Evolutionary conservation across 495 filamentous ascomycete genomes (phyloP).

Genomic region (Aspergillus bertholletiae): DNA sequence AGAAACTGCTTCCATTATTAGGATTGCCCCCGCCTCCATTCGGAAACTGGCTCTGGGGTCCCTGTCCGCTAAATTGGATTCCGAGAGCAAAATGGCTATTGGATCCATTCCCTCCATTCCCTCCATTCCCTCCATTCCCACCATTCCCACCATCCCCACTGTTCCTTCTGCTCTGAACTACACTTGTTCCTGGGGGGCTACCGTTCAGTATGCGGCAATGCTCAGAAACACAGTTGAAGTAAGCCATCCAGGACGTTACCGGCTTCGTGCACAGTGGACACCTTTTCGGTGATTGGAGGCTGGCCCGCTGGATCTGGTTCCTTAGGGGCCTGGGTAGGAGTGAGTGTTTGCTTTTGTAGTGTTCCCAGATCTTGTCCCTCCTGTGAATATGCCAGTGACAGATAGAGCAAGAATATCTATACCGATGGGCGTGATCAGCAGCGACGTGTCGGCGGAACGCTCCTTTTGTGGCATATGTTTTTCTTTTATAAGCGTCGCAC

Average conservation of each 20-base stretch:
- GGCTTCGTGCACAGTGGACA: neutral
- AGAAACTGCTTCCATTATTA: neutral
- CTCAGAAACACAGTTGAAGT: constrained; percentile 8
- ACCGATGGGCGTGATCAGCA: neutral
- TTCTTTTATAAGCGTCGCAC: too few species aligned
- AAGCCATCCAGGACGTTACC: neutral
- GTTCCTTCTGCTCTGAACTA: neutral
- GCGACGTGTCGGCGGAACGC: constrained; percentile 3
- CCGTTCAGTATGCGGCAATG: constrained; percentile 2
- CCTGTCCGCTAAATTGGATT: neutral
- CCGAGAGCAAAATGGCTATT: neutral
- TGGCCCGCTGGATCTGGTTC: neutral
- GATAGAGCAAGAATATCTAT: neutral
- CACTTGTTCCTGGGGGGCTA: neutral
- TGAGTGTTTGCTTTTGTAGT: neutral
- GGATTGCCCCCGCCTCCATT: neutral
- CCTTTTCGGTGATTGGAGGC: neutral
- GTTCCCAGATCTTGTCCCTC: constrained; percentile 4
- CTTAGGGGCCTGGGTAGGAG: neutral
- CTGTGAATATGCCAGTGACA: neutral
- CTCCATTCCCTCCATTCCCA: neutral
- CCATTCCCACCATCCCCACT: constrained; percentile 2
- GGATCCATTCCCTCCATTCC: neutral
- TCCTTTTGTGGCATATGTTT: neutral
- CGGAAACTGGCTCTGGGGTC: neutral